These are phyloP conservation scores for Cupressus sempervirens DNA, from an alignment of 75 land plant species.

Conservation along the genomic window DNA sequence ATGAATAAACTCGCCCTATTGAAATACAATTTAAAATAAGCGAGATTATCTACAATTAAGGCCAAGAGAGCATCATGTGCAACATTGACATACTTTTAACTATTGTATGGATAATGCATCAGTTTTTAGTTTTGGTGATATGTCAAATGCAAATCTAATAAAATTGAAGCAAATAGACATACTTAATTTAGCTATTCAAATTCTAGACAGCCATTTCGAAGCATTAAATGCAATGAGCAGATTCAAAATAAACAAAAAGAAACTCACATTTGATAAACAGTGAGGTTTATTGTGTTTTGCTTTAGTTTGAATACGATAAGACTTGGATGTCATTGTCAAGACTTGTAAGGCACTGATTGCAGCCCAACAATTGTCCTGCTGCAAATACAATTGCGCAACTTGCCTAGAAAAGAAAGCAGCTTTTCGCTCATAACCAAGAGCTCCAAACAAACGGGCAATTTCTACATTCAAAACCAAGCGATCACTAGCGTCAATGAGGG, in stretches of 20 bases:
- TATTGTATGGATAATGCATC: neutral
- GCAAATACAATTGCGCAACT: slow-evolving; percentile 89
- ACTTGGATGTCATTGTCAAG: slow-evolving; percentile 62
- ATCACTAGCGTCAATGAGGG: slow-evolving; percentile 84
- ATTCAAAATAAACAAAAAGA: slow-evolving; percentile 6
- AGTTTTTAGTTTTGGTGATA: neutral
- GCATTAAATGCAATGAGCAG: neutral
- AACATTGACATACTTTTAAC: neutral
- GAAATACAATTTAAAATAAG: neutral
- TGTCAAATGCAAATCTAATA: neutral
- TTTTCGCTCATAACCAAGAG: slow-evolving; percentile 88
- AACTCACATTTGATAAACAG: slow-evolving; percentile 30
- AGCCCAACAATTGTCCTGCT: slow-evolving; percentile 78
- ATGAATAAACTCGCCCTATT: neutral
- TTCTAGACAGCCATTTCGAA: neutral
- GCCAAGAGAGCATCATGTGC: neutral
- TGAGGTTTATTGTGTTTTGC: slow-evolving; percentile 16
- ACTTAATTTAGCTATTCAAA: neutral
- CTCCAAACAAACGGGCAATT: slow-evolving; percentile 82
- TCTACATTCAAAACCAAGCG: slow-evolving; percentile 82
- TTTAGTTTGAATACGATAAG: slow-evolving; percentile 81
- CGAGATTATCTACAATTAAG: neutral
- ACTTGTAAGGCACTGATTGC: slow-evolving; percentile 97
- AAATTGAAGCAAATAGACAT: neutral
- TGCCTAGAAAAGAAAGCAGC: slow-evolving; percentile 95